These are phyloP conservation scores for Physcomitrellopsis africana DNA, from an alignment of 225 moss, liverwort and hornwort species.

Conservation along the genomic window DNA sequence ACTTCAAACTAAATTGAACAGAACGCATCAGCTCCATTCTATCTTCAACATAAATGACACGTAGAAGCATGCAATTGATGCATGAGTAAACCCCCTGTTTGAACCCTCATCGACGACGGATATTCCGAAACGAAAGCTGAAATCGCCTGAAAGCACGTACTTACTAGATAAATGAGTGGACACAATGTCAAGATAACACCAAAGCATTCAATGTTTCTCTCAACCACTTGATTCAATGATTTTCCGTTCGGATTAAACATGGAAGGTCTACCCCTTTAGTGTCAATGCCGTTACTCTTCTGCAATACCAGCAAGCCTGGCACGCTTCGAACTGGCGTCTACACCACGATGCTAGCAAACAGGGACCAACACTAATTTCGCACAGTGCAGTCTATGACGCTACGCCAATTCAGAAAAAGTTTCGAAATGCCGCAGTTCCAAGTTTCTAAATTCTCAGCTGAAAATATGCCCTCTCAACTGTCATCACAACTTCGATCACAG, in stretches of 20 bases:
- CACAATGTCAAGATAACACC: background rate
- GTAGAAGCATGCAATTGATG: no score
- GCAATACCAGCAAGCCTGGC: background rate
- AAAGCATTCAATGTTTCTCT: background rate
- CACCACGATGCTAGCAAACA: background rate
- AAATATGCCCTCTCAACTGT: background rate
- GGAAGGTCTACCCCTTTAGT: background rate
- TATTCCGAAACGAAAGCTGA: no score
- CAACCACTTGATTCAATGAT: background rate
- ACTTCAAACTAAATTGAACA: background rate
- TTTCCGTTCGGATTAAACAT: background rate
- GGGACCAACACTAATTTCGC: constrained; percentile 1
- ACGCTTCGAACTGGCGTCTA: constrained; percentile 2
- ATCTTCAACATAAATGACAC: background rate
- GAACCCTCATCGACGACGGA: no score
- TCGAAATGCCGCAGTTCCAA: background rate
- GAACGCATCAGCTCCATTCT: background rate
- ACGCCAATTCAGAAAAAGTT: background rate
- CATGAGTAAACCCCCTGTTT: no score
- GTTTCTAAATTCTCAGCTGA: background rate
- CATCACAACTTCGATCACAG: constrained; percentile 1
- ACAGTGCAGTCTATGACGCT: background rate
- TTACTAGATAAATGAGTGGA: background rate
- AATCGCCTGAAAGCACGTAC: background rate
- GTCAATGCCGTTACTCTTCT: background rate